A percentile compares a stretch with the other conserved stretches of the same genome.
phyloP scores from a whole-genome alignment of 768 basidiomycete species.

The Exsudoporus frostii region DNA sequence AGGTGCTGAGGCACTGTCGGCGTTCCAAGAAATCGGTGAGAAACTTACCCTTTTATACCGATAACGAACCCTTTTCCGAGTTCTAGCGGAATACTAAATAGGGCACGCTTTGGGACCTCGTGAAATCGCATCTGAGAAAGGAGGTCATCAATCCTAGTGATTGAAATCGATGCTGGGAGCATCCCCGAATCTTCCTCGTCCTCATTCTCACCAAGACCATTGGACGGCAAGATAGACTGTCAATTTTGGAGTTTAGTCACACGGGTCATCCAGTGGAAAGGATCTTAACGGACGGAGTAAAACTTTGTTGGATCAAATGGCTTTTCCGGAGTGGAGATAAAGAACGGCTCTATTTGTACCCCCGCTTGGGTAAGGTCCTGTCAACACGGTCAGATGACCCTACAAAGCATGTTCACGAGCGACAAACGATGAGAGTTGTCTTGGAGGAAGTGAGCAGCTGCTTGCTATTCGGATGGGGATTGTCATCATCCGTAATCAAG shows the following conservation, averaged over 20 bases:
- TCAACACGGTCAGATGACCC: not conserved
- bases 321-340: conserved; percentile 67
- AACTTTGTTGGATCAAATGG: conserved; percentile 73
- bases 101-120: conserved; percentile 78
- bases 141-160: conserved; percentile 74
- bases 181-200: conserved; percentile 50
- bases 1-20: conserved; percentile 4
- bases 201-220: conserved; percentile 41
- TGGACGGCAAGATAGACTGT: conserved; percentile 60
- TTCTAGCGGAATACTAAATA: conserved; percentile 79
- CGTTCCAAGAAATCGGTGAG: not conserved
- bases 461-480: conserved; percentile 48
- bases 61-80: conserved; percentile 73
- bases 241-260: conserved; percentile 3
- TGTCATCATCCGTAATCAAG: conserved; percentile 75
- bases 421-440: conserved; percentile 64
- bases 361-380: conserved; percentile 84
- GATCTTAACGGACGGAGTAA: conserved; percentile 58
- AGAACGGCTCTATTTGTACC: conserved; percentile 82
- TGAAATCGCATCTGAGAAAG: conserved; percentile 77
- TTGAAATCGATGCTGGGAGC: conserved; percentile 69
- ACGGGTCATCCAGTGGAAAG: not conserved
- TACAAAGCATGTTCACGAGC: not conserved
- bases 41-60: conserved; percentile 74
- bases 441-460: conserved; percentile 66